A percentile compares a stretch with the other conserved stretches of the same genome.
Conservation (phyloP, 257 asterid species). For the Nicotiana noctiflora region DNA sequence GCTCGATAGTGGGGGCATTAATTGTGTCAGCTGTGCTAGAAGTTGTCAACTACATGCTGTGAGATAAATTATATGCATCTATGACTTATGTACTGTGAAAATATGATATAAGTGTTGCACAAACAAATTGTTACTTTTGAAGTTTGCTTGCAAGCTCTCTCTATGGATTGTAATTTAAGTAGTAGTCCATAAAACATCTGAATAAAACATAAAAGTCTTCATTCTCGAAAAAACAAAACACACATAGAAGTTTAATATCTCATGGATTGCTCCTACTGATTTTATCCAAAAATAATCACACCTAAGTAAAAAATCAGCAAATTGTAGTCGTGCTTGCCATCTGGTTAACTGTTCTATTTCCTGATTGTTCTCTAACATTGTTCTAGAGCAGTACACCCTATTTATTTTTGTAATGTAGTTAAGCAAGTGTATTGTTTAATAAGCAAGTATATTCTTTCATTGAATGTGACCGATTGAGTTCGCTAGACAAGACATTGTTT, state of each 20-base stretch:
- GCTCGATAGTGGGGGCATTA: slow-evolving; percentile 78
- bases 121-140: neutral
- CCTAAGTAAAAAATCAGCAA: neutral
- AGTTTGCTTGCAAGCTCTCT: neutral
- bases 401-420: slow-evolving; percentile 1
- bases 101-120: neutral
- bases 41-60: slow-evolving; percentile 43
- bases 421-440: neutral
- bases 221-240: too few relatives aligned
- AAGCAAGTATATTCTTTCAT: neutral
- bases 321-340: neutral
- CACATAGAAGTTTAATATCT: neutral
- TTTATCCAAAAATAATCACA: neutral
- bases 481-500: neutral
- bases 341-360: neutral
- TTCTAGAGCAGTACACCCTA: neutral
- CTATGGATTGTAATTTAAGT: neutral
- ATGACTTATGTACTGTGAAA: neutral
- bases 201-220: neutral
- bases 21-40: slow-evolving; percentile 59
- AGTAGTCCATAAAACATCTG: neutral
- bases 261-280: neutral
- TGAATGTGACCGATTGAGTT: neutral
- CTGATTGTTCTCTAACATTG: neutral
- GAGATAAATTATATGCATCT: slow-evolving; percentile 28